phyloP scores from a whole-genome alignment of 2,329 filamentous ascomycete genomes.

The Sphaerulina musiva region DNA sequence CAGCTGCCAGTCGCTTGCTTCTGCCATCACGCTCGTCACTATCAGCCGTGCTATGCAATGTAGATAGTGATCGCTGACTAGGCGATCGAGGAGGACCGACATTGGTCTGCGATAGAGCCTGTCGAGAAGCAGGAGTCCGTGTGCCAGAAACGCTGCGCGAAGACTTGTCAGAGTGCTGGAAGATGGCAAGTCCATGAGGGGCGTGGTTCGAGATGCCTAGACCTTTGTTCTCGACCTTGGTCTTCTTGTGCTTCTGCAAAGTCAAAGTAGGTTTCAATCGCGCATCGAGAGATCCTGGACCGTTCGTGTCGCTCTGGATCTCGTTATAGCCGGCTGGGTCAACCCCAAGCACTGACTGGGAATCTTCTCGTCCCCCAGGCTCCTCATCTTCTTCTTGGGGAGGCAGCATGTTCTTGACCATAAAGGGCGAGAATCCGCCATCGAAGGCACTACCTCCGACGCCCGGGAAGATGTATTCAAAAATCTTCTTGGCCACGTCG shows the following conservation, averaged over 20 bases:
- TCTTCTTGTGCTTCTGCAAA: constrained; percentile 35
- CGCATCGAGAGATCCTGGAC: constrained; percentile 69
- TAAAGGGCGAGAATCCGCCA: constrained; percentile 56
- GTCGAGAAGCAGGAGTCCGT: constrained; percentile 20
- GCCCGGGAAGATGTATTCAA: constrained; percentile 95
- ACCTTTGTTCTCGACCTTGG: constrained; percentile 29
- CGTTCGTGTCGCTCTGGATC: constrained; percentile 44
- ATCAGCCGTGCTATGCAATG: constrained; percentile 22
- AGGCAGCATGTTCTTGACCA: constrained; percentile 48
- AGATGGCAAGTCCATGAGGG: constrained; percentile 39
- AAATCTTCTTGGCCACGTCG: constrained; percentile 84
- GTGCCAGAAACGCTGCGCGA: constrained; percentile 13
- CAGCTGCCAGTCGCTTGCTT: constrained; percentile 24
- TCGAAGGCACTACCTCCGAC: constrained; percentile 50
- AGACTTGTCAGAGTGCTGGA: constrained; percentile 37
- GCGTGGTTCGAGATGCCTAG: constrained; percentile 30
- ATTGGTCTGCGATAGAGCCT: constrained; percentile 25
- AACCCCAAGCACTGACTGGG: constrained; percentile 27
- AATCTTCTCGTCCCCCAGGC: constrained; percentile 38
- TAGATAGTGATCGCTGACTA: constrained; percentile 29
- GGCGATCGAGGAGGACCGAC: constrained; percentile 26
- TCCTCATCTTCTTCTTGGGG: constrained; percentile 45
- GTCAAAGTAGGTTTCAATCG: constrained; percentile 76
- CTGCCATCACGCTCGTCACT: constrained; percentile 23
- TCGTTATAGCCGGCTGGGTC: constrained; percentile 11